phyloP scores from a whole-genome alignment of 306 rosid genomes.

The Albizia julibrissin region DNA sequence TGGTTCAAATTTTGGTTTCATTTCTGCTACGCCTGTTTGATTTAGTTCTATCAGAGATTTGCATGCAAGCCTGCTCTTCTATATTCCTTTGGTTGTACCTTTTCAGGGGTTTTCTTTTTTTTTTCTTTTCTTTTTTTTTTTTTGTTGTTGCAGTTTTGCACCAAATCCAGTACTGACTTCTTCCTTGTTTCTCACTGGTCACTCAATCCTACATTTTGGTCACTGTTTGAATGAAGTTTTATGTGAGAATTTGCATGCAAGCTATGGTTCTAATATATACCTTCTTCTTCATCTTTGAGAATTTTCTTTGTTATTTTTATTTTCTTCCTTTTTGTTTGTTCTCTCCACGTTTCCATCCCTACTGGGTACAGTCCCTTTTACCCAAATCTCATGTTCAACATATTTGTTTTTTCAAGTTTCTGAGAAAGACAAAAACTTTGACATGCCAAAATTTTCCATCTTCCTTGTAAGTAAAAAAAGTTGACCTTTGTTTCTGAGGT shows the following conservation, averaged over 20 bases:
- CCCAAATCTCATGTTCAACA: neutral
- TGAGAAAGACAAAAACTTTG: neutral
- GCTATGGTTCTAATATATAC: neutral
- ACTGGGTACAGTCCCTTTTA: neutral
- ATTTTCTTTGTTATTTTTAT: neutral
- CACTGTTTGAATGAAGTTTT: neutral
- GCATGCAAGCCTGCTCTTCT: neutral
- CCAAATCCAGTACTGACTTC: conserved; percentile 14
- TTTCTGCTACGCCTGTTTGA: neutral
- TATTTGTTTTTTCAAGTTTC: neutral
- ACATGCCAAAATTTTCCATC: neutral
- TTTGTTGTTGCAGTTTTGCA: neutral
- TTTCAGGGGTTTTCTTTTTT: neutral
- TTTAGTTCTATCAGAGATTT: neutral
- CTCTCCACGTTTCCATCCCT: neutral
- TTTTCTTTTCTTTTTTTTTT: neutral
- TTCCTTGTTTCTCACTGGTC: neutral
- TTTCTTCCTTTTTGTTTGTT: neutral
- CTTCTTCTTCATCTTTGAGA: neutral
- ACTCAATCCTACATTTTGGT: neutral
- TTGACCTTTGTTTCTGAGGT: neutral
- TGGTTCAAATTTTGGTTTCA: neutral
- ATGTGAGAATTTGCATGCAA: conserved; percentile 5
- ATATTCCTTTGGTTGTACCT: neutral
- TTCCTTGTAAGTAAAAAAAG: neutral